These are phyloP conservation scores for Kuraishia ogatae DNA, from an alignment of 805 yeast species.

Conservation along the genomic window DNA sequence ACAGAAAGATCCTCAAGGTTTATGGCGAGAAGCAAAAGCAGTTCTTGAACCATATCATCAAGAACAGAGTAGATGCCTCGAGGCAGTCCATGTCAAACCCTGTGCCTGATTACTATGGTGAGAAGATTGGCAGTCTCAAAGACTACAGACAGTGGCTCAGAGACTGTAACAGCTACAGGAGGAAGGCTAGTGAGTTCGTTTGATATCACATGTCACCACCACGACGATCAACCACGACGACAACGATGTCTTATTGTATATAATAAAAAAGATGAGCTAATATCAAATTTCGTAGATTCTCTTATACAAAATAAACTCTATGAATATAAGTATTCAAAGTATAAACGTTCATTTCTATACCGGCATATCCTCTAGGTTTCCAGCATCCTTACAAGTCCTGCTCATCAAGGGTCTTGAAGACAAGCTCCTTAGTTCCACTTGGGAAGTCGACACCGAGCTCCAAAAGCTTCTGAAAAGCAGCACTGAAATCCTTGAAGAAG, in stretches of 20 bases:
- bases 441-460: constrained; percentile 74
- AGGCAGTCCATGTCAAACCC: constrained; percentile 88
- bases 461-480: constrained; percentile 37
- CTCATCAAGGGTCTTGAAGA: constrained; percentile 63
- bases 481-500: constrained; percentile 41
- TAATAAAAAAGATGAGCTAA: no score
- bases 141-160: constrained; percentile 94
- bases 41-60: constrained; percentile 65
- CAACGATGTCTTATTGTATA: no score
- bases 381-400: constrained; percentile 36
- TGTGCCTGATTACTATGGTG: constrained; percentile 98
- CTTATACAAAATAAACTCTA: no score
- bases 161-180: constrained; percentile 84
- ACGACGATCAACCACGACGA: no score
- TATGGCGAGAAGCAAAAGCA: constrained; percentile 59
- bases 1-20: constrained; percentile 34
- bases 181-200: constrained; percentile 71
- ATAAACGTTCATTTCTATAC: neutral
- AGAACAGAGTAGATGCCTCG: constrained; percentile 86
- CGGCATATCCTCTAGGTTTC: neutral
- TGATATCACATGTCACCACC: no score
- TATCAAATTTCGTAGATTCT: neutral
- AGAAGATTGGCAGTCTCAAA: constrained; percentile 77
- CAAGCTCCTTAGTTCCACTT: constrained; percentile 30
- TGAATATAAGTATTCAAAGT: neutral